Evolutionary conservation across 768 basidiomycete genomes (phyloP), one percentile per base, ranked within the genome.

Genomic region (Gloeostereum incarnatum): DNA sequence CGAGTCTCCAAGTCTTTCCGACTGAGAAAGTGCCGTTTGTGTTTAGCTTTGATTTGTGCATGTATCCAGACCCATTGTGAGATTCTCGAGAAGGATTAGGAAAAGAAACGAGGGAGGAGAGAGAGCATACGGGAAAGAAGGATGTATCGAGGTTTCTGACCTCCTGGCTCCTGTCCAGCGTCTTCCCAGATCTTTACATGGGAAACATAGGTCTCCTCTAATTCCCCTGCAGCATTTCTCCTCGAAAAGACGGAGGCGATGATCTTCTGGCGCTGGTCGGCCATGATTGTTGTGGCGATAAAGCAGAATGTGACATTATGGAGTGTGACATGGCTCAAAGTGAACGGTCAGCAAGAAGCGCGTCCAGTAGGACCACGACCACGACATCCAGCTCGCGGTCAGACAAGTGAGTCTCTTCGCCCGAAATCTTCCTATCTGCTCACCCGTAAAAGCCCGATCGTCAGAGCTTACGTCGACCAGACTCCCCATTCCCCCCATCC

Each of bases 1-100:
- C 57, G 35, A 98, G 61, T 43, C 66, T 72, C 96, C 96, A 99
- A 1, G 94, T 90, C 66, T 99, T 99, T 5, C 96, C 96, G 34
- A 98, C 89, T 6, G 91, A 96, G 60, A 94, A 98, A 0, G 89
- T 75, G 23, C 87, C 83, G 53, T 97, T 98, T 30, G 82, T 80
- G 55, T 99, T 98, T 46, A 89, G 65, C 62, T 98, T 98, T 1
- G 93, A 91, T 62, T 99, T 99, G 73, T 99, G 93, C 14, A 99
- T 74, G 56, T 80, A 77, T 1, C 81, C 81, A 33, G 66, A 60
- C 18, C 78, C 76, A 46, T 73, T 73, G 43, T 55, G 62, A 3
- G 78, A 65, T 63, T 79, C 83, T 85, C 51, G 14, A 31, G 35
- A 31, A 19, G 45, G 31, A 36, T 34, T 25, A 35, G 19, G 29